Evolutionary conservation across 768 basidiomycete genomes (phyloP).

Genomic region (Myochromella boudieri): DNA sequence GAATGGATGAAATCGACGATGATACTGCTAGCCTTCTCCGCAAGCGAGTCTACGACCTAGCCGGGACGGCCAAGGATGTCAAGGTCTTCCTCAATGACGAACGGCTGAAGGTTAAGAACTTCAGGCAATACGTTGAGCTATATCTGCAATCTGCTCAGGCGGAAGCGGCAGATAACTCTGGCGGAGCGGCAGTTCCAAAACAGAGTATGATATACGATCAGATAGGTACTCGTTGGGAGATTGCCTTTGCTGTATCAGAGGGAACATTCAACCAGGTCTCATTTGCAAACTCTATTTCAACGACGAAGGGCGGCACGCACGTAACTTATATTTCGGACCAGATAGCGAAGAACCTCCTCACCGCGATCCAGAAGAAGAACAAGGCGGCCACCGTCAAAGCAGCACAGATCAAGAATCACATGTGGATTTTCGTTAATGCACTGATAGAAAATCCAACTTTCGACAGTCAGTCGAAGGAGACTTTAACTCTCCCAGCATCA

Average conservation of each 20-base stretch:
- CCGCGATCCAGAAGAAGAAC: conserved; percentile 93
- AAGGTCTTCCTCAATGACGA: conserved; percentile 95
- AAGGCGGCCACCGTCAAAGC: conserved; percentile 94
- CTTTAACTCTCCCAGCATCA: conserved; percentile 77
- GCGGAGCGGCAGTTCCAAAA: conserved; percentile 78
- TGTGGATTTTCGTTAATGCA: conserved; percentile 97
- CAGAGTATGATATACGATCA: conserved; percentile 81
- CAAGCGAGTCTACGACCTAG: conserved; percentile 96
- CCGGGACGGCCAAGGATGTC: conserved; percentile 90
- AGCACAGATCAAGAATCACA: conserved; percentile 93
- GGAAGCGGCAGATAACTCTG: conserved; percentile 65
- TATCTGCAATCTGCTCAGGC: conserved; percentile 80
- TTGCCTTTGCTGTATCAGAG: conserved; percentile 93
- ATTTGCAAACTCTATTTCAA: conserved; percentile 97
- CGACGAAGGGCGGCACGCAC: conserved; percentile 95
- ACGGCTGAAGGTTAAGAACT: conserved; percentile 87
- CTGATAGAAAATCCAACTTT: conserved; percentile 97
- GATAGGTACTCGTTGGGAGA: conserved; percentile 84
- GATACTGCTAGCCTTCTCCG: conserved; percentile 87
- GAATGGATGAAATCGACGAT: conserved; percentile 88
- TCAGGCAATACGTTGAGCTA: conserved; percentile 97
- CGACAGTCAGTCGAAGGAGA: conserved; percentile 99
- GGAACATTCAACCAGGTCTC: conserved; percentile 93
- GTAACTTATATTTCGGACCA: conserved; percentile 85
- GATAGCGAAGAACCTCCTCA: conserved; percentile 80